A percentile compares a stretch with the other conserved stretches of the same genome.
phyloP scores from a whole-genome alignment of 1,284 basidiomycete genomes.

The Boletellus dicymbophilus region DNA sequence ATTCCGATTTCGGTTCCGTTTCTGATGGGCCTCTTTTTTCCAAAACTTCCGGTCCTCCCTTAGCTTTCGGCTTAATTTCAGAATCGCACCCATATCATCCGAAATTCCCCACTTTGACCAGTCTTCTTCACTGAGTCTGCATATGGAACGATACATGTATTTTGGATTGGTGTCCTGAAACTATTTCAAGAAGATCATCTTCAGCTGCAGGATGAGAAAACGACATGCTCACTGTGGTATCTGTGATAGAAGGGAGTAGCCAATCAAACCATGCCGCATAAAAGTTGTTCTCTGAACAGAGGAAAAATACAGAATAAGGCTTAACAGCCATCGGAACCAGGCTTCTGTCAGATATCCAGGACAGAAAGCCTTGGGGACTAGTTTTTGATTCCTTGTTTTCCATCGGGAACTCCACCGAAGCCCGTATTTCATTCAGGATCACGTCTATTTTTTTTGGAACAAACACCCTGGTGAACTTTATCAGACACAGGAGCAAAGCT shows the following conservation, averaged over 20 bases:
- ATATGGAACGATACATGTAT: not conserved
- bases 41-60: not conserved
- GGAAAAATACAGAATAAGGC: constrained; percentile 14
- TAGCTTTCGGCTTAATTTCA: not conserved
- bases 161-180: not conserved
- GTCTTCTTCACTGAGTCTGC: not conserved
- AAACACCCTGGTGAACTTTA: not conserved
- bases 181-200: not conserved
- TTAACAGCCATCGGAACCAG: constrained; percentile 7
- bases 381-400: too few relatives aligned
- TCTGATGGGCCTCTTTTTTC: not conserved
- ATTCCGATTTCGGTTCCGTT: not conserved
- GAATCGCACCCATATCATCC: not conserved
- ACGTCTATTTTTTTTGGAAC: not conserved
- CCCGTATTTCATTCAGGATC: not conserved
- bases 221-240: too few relatives aligned
- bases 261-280: constrained; percentile 8
- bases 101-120: not conserved
- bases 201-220: too few relatives aligned
- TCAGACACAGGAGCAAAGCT: not conserved
- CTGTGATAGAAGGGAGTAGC: not conserved
- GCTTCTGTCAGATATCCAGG: not conserved
- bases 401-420: not conserved
- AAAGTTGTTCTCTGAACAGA: constrained; percentile 12
- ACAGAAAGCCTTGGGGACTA: too few relatives aligned